A percentile compares a stretch with the other conserved stretches of the same genome.
phyloP scores from a whole-genome alignment of 176 grass and related monocot genomes.

The Oryza brachyantha region DNA sequence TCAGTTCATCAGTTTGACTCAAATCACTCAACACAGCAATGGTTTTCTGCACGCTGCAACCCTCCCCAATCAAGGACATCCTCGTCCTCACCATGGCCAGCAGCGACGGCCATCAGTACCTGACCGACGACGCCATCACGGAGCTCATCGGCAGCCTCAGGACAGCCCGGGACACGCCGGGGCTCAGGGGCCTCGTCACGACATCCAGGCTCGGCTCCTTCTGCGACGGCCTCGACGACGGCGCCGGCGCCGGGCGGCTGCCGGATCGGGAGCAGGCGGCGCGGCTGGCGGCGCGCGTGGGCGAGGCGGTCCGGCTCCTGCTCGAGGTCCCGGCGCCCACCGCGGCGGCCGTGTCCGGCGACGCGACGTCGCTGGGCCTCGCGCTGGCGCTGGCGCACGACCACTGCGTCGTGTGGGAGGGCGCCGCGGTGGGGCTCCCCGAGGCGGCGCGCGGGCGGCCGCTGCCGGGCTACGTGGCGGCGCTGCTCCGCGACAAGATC shows the following conservation, averaged over 20 bases:
- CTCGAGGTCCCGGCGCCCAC: background rate
- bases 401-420: background rate
- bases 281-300: background rate
- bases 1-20: too few species aligned
- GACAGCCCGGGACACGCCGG: background rate
- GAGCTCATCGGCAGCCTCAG: background rate
- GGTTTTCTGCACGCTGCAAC: background rate
- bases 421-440: background rate
- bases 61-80: background rate
- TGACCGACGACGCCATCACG: background rate
- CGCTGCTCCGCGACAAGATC: background rate
- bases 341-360: background rate
- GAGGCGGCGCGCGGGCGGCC: background rate
- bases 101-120: background rate
- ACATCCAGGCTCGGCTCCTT: background rate
- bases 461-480: background rate
- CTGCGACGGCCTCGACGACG: background rate
- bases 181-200: background rate
- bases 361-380: constrained; percentile 19
- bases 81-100: background rate
- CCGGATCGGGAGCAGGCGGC: background rate
- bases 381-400: constrained; percentile 15
- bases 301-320: background rate
- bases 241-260: too few species aligned
- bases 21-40: background rate